phyloP scores from a whole-genome alignment of 2,329 filamentous ascomycete species.

The Cytospora piceicola region DNA sequence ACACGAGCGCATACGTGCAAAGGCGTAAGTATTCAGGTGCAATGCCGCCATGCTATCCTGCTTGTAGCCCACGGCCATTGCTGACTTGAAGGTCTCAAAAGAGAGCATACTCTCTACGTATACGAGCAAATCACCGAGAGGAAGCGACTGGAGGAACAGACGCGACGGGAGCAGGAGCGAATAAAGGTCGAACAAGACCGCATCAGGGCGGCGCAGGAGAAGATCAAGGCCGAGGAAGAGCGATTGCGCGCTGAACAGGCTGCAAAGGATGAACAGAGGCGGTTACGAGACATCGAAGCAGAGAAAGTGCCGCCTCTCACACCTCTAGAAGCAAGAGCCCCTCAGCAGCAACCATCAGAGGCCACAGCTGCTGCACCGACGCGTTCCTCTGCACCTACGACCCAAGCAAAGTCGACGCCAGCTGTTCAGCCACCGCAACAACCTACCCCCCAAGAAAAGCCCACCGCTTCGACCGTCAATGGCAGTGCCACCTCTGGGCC shows the following conservation, averaged over 20 bases:
- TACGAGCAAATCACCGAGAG: constrained; percentile 35
- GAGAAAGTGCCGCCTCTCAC: constrained; percentile 24
- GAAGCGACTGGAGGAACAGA: constrained; percentile 35
- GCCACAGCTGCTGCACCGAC: constrained; percentile 17
- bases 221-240: constrained; percentile 39
- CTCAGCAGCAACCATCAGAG: constrained; percentile 16
- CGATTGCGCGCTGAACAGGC: constrained; percentile 25
- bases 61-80: background rate
- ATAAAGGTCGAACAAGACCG: constrained; percentile 19
- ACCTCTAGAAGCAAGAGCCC: constrained; percentile 9
- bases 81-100: constrained; percentile 30
- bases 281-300: constrained; percentile 23
- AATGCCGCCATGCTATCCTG: background rate
- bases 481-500: constrained; percentile 12
- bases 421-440: background rate
- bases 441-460: background rate
- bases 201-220: constrained; percentile 31
- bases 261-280: constrained; percentile 22
- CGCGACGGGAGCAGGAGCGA: constrained; percentile 35
- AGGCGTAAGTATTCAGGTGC: constrained; percentile 22
- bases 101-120: constrained; percentile 37
- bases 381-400: constrained; percentile 14
- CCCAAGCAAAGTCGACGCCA: background rate
- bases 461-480: constrained; percentile 12
- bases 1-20: constrained; percentile 26